Conservation (phyloP, 148 eudicot genomes). For the Oxyria digyna region DNA sequence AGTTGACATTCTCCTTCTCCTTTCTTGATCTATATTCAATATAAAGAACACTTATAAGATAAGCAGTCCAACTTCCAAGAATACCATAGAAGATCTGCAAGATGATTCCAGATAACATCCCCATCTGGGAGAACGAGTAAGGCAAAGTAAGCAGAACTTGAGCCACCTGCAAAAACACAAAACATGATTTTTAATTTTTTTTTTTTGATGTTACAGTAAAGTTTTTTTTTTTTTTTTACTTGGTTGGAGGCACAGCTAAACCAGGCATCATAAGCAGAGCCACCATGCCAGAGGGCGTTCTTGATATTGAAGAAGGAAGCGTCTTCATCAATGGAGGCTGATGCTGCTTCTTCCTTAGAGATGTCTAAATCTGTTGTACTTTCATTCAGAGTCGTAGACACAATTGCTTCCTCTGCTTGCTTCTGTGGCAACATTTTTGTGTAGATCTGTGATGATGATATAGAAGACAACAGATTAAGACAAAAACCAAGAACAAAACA, state of each 20-base stretch:
- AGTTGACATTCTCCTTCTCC: conserved; percentile 82
- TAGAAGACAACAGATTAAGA: background rate
- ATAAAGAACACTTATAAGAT: conserved; percentile 77
- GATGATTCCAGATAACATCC: conserved; percentile 65
- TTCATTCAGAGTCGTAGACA: conserved; percentile 5
- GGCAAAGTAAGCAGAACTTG: conserved; percentile 82
- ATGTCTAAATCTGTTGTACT: conserved; percentile 6
- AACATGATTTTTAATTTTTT: too few species aligned
- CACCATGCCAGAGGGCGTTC: conserved; percentile 44
- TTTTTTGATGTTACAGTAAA: too few species aligned
- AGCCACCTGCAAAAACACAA: conserved; percentile 45
- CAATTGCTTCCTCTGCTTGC: conserved; percentile 23
- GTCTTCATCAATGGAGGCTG: conserved; percentile 14
- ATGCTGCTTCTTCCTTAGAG: background rate
- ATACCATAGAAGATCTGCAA: conserved; percentile 71
- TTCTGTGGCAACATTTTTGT: conserved; percentile 20
- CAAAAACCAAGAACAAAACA: background rate
- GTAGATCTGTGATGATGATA: background rate
- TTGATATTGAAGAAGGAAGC: conserved; percentile 18
- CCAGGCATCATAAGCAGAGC: conserved; percentile 51
- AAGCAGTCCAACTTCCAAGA: conserved; percentile 88
- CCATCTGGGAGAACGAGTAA: conserved; percentile 81
- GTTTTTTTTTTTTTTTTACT: conserved; percentile 10
- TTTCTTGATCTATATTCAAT: conserved; percentile 65
- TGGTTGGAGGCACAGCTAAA: conserved; percentile 45